Conservation (phyloP, 805 yeast species). For the Kluyveromyces dobzhanskii region DNA sequence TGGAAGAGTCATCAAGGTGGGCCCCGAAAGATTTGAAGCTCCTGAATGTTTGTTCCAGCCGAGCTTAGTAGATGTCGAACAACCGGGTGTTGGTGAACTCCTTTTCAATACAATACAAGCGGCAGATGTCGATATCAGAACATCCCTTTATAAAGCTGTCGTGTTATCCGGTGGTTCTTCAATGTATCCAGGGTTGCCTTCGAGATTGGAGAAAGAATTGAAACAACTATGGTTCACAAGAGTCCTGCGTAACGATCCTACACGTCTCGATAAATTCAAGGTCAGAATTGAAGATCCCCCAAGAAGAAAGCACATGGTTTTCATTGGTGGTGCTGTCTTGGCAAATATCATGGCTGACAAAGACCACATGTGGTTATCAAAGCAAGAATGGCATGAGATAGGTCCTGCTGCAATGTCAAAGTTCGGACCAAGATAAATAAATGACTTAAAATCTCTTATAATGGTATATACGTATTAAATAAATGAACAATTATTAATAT, state of each 20-base stretch:
- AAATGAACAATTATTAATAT: no score
- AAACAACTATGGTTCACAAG: conserved; percentile 92
- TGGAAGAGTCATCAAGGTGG: conserved; percentile 88
- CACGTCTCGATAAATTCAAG: conserved; percentile 83
- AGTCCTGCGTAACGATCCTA: conserved; percentile 79
- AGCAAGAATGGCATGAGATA: conserved; percentile 96
- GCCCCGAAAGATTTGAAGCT: conserved; percentile 93
- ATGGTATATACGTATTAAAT: no score
- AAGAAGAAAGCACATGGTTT: conserved; percentile 97
- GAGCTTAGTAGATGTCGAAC: conserved; percentile 87
- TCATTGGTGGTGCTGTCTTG: conserved; percentile 95
- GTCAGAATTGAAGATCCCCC: conserved; percentile 98
- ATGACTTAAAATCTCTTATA: no score
- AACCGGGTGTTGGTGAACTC: conserved; percentile 92
- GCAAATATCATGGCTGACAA: conserved; percentile 98
- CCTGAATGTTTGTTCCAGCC: conserved; percentile 98
- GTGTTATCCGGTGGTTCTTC: conserved; percentile 96
- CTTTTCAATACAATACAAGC: conserved; percentile 87
- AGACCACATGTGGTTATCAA: conserved; percentile 96
- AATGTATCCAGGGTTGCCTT: conserved; percentile 97
- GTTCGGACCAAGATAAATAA: conserved; percentile 75
- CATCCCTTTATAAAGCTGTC: conserved; percentile 82
- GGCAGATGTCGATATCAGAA: conserved; percentile 89
- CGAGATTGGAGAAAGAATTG: conserved; percentile 89
- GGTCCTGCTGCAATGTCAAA: conserved; percentile 80